phyloP scores from a whole-genome alignment of 31 red algal species.

The Asparagopsis taxiformis region DNA sequence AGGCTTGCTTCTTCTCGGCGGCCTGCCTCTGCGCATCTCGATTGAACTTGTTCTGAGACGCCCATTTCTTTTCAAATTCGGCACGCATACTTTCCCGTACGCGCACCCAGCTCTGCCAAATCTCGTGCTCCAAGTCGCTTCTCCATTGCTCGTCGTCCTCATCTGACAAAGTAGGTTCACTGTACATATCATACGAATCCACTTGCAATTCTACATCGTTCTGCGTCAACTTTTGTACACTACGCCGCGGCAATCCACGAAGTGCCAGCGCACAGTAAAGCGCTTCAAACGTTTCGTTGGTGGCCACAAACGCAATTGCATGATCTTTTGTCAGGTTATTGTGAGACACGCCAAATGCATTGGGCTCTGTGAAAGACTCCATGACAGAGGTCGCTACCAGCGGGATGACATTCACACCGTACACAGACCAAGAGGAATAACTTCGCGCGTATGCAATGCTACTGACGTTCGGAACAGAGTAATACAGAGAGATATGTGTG shows the following conservation, averaged over 20 bases:
- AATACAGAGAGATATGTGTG: constrained; percentile 40
- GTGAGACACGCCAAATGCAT: constrained; percentile 9
- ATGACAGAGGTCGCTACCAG: constrained; percentile 15
- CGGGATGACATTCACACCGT: constrained; percentile 58
- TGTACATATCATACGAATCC: neutral
- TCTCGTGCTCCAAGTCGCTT: constrained; percentile 24
- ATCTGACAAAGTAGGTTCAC: constrained; percentile 5
- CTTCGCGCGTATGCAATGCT: constrained; percentile 37
- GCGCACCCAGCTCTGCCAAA: constrained; percentile 64
- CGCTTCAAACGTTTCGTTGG: constrained; percentile 32
- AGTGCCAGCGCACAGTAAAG: constrained; percentile 12
- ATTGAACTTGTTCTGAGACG: constrained; percentile 11
- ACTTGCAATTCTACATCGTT: constrained; percentile 9
- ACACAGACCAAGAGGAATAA: constrained; percentile 52
- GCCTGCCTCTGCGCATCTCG: constrained; percentile 7
- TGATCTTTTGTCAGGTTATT: constrained; percentile 16
- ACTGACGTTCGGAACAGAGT: constrained; percentile 16
- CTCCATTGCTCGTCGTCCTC: constrained; percentile 25
- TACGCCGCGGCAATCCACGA: constrained; percentile 26
- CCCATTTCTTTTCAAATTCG: constrained; percentile 56
- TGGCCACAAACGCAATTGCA: constrained; percentile 29
- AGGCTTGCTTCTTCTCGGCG: constrained; percentile 27
- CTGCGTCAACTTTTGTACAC: constrained; percentile 31
- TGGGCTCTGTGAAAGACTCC: constrained; percentile 10
- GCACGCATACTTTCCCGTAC: constrained; percentile 56